Evolutionary conservation across 2,329 filamentous ascomycete genomes (phyloP), one percentile per base, ranked within the genome.

Genomic region (Akanthomyces dipterigenus): DNA sequence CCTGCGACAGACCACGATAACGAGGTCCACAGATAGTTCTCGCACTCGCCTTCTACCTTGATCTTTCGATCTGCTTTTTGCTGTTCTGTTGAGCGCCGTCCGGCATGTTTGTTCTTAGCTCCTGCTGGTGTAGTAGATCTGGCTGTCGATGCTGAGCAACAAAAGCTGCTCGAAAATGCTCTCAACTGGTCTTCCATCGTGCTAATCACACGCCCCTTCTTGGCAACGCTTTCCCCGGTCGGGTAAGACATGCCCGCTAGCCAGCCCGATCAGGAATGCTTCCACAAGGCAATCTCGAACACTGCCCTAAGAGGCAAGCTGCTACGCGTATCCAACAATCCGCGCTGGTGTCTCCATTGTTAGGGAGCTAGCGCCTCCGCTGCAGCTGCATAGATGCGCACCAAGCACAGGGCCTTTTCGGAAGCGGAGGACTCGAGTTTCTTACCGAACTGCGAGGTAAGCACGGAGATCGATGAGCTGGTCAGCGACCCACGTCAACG

Each of bases 261-360:
- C 38, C 48, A 60, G 48, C 55, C 55, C 45, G 55, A 50, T 58
- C 55, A 58, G 55, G 36, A 31, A 51, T 59, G 48, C 36, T 60
- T 53, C 56, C 46, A 53, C 48, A 22, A 60, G 36, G 46, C 48
- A 51, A 51, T 60, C 56, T 60, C 46, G 56, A 60, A 60, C 16
- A 36, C 36, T 60, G 38, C 56, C 56, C 45, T 51, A 60, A 60
- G n/a, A 60, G 56, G 56, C 55, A 60, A 53, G 24, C 38, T 51
- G 36, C 20, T 53, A 51, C 38, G 38, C 48, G 48, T 53, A 38
- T 38, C 5, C 14, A 53, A 45, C 50, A 36, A 38, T 51, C 56
- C 36, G 20, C 20, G 26, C 26, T 45, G 14, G 34, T 24, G 9
- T n/a, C 38, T n/a, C 34, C 36, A 51, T 51, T 31, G 24, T 48